Percentiles rank a stretch among this genome's conserved stretches.
Conservation (phyloP, 805 yeast species). For the Yamadazyma phyllophila region DNA sequence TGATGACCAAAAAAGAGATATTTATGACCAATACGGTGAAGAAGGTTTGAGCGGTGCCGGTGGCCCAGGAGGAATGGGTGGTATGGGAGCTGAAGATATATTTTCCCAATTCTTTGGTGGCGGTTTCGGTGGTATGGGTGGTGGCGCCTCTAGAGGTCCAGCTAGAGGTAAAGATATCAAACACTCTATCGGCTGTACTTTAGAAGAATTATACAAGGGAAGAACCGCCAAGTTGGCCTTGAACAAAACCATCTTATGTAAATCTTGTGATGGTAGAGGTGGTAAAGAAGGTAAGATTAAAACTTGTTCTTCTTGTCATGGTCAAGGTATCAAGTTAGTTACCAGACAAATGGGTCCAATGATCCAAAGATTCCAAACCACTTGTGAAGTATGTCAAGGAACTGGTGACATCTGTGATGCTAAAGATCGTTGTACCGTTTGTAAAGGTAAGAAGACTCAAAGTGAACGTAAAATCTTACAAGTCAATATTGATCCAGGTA, state of each 20-base stretch:
- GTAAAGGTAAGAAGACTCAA: constrained; percentile 85
- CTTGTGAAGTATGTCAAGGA: constrained; percentile 90
- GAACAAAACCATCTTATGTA: constrained; percentile 87
- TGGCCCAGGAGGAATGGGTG: constrained; percentile 60
- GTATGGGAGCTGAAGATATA: constrained; percentile 67
- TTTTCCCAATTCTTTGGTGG: constrained; percentile 81
- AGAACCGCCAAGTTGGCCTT: constrained; percentile 91
- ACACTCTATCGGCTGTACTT: constrained; percentile 78
- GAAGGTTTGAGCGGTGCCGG: constrained; percentile 81
- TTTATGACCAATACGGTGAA: constrained; percentile 88
- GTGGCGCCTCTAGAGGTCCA: constrained; percentile 77
- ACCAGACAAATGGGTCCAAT: constrained; percentile 99
- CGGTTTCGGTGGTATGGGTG: constrained; percentile 55
- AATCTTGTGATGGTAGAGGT: constrained; percentile 89
- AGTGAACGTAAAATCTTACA: constrained; percentile 90
- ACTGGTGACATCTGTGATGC: constrained; percentile 85
- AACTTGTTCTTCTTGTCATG: constrained; percentile 84
- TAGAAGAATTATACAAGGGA: constrained; percentile 94
- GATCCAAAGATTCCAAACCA: constrained; percentile 96
- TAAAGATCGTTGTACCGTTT: constrained; percentile 81
- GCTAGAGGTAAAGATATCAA: constrained; percentile 86
- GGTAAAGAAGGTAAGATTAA: constrained; percentile 90
- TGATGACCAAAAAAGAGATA: constrained; percentile 83
- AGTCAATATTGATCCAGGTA: constrained; percentile 95
- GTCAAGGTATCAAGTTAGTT: constrained; percentile 86